Evolutionary conservation across 768 basidiomycete genomes (phyloP).

Genomic region (Auriscalpium orientale): DNA sequence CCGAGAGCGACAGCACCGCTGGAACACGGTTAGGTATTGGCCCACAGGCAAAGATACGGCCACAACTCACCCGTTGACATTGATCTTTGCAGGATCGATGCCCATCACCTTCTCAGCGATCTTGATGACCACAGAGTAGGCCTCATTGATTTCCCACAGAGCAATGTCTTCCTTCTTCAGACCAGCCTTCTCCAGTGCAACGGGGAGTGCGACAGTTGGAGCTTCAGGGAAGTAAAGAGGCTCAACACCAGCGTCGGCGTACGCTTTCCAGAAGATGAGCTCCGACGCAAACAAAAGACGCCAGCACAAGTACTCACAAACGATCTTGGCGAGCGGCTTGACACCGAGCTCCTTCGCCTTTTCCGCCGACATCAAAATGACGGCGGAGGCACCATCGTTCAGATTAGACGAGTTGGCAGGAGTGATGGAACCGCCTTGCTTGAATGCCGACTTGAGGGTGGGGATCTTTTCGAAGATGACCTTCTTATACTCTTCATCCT

Average conservation of each 20-base stretch:
- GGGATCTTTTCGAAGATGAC: slow-evolving; percentile 94
- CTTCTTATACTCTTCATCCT: slow-evolving; percentile 98
- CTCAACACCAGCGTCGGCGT: slow-evolving; percentile 93
- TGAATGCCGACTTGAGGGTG: slow-evolving; percentile 82
- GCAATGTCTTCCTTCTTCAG: slow-evolving; percentile 78
- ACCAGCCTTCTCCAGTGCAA: slow-evolving; percentile 82
- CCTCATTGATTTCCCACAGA: slow-evolving; percentile 95
- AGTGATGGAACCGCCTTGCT: slow-evolving; percentile 83
- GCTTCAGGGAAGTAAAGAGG: slow-evolving; percentile 97
- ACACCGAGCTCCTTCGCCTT: slow-evolving; percentile 88
- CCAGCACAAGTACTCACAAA: slow-evolving; percentile 55
- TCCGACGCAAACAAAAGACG: slow-evolving; percentile 2
- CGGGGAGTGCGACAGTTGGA: slow-evolving; percentile 84
- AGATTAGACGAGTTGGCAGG: slow-evolving; percentile 93
- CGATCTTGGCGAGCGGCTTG: slow-evolving; percentile 87
- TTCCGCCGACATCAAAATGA: slow-evolving; percentile 90
- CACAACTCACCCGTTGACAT: slow-evolving; percentile 68
- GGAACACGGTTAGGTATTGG: slow-evolving; percentile 13
- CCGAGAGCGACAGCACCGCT: slow-evolving; percentile 97
- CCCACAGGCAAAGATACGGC: slow-evolving; percentile 1
- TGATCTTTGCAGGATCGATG: slow-evolving; percentile 84
- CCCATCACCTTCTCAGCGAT: slow-evolving; percentile 84
- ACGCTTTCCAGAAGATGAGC: slow-evolving; percentile 45
- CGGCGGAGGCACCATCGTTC: slow-evolving; percentile 93
- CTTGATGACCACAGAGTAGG: slow-evolving; percentile 90